Evolutionary conservation across 805 yeast genomes (phyloP), one percentile per base, ranked within the genome.

Genomic region (Saturnispora mendoncae): DNA sequence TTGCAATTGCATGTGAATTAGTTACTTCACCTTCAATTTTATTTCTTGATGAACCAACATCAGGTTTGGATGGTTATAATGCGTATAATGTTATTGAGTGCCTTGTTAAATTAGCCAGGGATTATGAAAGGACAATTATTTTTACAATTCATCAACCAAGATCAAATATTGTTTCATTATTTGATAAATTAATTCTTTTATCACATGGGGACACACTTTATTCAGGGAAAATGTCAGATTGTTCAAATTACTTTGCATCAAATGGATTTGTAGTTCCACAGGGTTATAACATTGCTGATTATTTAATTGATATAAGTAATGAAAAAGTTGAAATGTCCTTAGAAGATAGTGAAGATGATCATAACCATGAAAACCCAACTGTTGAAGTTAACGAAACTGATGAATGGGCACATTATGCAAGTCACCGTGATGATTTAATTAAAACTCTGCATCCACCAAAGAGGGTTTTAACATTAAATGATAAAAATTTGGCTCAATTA

Each of bases 61-160:
- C 96, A 0, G 99, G 99, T 1, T 68, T 92, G 44, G 99, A 92
- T 59, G 80, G 97, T 6, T 90, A 76, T 57, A 90, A 88, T 62
- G 97, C 98, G 1, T 78, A 76, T 55, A 86, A 88, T 52, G 98
- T 92, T 6, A 70, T 92, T 33, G 97, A 87, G 46, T 74, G 86
- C 46, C 68, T 92, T 34, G 90, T 84, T 2, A 72, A 82, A 43
- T 68, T 92, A 44, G 85, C 97, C 0, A 71, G 78, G 44, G 81
- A 78, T 52, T 84, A 80, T 59, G 79, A 83, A 46, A 77, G 97
- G 56, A 90, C 98, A 0, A 78, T 92, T 37, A 76, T 92, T 2
- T 82, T 92, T 57, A 86, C 98, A 0, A 92, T 92, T 49, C 98
- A 92, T 64, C 98, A 92, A 58, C 98, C 98, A 9, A 72, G 98